Evolutionary conservation across 2,329 filamentous ascomycete species (phyloP), one percentile per base, ranked within the genome.

Genomic region (Aspergillus hiratsukae): DNA sequence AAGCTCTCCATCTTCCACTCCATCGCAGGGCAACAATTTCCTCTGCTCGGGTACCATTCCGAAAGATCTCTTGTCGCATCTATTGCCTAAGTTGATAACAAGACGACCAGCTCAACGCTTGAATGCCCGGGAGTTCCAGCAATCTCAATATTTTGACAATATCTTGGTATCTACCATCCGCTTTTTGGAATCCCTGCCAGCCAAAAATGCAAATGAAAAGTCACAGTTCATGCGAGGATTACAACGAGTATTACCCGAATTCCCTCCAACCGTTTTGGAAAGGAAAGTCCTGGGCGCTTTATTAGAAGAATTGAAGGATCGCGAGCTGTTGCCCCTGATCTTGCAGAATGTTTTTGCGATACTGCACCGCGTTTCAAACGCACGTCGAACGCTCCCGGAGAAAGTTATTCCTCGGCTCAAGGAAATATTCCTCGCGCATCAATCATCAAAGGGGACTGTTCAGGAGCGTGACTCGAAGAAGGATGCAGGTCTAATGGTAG

Each of bases 121-220:
- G 78, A 91, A 87, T 27, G 91, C 93, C 4, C 86, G 84, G 53
- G 93, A 96, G 66, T 97, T 99, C 64, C 94, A 99, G 69, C 86
- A 97, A 72, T 95, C 91, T 67, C 87, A 90, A 63, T 99, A 95
- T 71, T 99, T 99, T 70, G 91, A 99, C 75, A 99, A 97, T 67
- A 90, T 97, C 48, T 80, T 99, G 4, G 91, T 99, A 23, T 96
- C 92, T 0, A 97, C 94, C 0, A 96, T 99, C 60, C 89, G 94
- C 11, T 99, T 99, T 69, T 79, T 99, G 27, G 94, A 99, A 66
- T 84, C 87, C 0, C 85, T 99, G 57, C 93, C 94, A 0, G 90
- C 90, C 35, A 99, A 99, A 76, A 96, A 91, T 1, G 83, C 90
- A 0, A 89, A 85, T 60, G 94, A 99, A 69, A 99, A 99, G 72